Base-by-base conservation (phyloP, 148 eudicot genomes). In the Vaccinium myrtillus region DNA sequence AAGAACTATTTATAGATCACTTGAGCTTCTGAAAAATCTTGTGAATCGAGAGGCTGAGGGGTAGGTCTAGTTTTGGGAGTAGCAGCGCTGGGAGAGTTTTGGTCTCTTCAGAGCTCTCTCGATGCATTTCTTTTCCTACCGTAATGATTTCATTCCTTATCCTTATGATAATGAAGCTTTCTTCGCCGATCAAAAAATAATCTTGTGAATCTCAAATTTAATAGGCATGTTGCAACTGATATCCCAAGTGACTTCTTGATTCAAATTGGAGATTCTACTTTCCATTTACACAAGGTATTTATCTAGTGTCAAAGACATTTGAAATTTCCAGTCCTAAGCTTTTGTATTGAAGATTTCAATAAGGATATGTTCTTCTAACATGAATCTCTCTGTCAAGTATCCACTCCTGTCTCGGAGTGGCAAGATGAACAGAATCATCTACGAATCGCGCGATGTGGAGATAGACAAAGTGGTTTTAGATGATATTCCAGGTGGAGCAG, bases 341-440 rank as follows among this genome's bases (percentile, higher is more conserved):
- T 78, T 51, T 36, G 55, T 5, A 69, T 25, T 51, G 30, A 53
- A 58, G 27, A 6, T 50, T 48, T 55, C 46, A 18, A 27, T n/a
- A 46, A 53, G 53, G 23, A n/a, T 1, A 51, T 25, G 11, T 12
- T 50, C 25, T 39, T 55, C 49, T 32, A 39, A 51, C 77, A 6
- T 82, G 50, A 74, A 70, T 82, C 30, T 53, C 19, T 78, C 18
- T 78, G 30, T 67, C 46, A 70, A 96, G 98, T 93, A 91, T 85
- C 99, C 99, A 43, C 84, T 97, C 84, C 95, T 97, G 39, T 95
- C 98, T 2, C 83, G 96, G 86, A 93, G 98, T 86, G 98, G 98
- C 19, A 97, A 90, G 76, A 85, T 97, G 91, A 95, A 92, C 88
- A 92, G 98, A 84, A 79, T 97, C 80, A 93, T 97, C 84, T 94